These are phyloP conservation scores for Yarrowia galli DNA, from an alignment of 1,139 yeast species.

Conservation along the genomic window DNA sequence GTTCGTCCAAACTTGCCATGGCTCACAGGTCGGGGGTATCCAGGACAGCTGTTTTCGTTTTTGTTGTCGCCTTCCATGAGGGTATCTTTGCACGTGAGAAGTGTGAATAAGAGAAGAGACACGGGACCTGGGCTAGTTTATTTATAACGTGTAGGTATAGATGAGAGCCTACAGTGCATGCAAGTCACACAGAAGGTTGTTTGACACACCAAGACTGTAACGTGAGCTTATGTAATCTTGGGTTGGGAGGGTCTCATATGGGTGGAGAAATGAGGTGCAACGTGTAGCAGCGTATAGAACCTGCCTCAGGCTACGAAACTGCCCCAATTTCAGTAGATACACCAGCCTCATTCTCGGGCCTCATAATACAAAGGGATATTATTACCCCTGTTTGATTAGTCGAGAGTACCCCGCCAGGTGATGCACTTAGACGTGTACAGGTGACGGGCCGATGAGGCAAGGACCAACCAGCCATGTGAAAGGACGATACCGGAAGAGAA, in stretches of 20 bases:
- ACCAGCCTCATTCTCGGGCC: not conserved
- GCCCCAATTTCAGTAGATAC: not conserved
- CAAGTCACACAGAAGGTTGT: not conserved
- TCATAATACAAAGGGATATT: not conserved
- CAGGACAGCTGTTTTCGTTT: constrained; percentile 31
- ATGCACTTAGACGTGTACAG: not conserved
- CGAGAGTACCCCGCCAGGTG: not conserved
- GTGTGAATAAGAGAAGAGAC: not conserved
- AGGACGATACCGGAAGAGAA: not conserved
- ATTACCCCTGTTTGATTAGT: not conserved
- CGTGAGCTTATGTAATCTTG: not conserved
- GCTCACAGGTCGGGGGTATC: constrained; percentile 33
- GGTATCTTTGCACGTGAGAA: not conserved
- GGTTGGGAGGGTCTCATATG: too few relatives aligned
- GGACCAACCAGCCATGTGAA: constrained; percentile 6
- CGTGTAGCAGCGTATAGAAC: not conserved
- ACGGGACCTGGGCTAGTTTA: not conserved
- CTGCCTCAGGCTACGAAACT: not conserved
- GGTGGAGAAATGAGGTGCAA: not conserved
- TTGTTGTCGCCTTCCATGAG: constrained; percentile 15
- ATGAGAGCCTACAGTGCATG: not conserved
- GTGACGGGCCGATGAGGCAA: constrained; percentile 22
- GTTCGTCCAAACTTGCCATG: constrained; percentile 25
- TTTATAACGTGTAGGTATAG: not conserved
- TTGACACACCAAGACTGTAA: not conserved